A percentile compares a stretch with the other conserved stretches of the same genome.
phyloP scores from a whole-genome alignment of 257 asterid species.

The Phtheirospermum japonicum region DNA sequence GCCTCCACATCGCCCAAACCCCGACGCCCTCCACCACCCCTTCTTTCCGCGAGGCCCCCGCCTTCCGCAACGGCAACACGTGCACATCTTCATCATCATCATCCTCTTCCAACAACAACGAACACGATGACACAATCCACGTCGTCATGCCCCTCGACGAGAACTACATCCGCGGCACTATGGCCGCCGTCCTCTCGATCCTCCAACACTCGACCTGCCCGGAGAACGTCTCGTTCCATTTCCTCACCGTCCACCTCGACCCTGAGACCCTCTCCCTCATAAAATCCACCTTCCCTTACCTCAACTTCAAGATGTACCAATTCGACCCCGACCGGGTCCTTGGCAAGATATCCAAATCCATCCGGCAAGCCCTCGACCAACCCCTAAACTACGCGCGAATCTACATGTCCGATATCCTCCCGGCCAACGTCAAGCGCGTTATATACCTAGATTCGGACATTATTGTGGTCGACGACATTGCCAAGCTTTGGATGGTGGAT shows the following conservation, averaged over 20 bases:
- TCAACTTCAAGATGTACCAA: slow-evolving; percentile 50
- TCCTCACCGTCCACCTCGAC: slow-evolving; percentile 56
- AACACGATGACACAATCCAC: slow-evolving; percentile 37
- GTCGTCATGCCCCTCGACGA: slow-evolving; percentile 76
- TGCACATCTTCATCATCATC: slow-evolving; percentile 33
- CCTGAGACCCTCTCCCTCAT: slow-evolving; percentile 46
- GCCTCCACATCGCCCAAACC: slow-evolving; percentile 37
- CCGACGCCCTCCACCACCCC: slow-evolving; percentile 30
- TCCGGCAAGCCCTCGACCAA: slow-evolving; percentile 75
- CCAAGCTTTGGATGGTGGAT: slow-evolving; percentile 66
- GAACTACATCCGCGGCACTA: slow-evolving; percentile 75
- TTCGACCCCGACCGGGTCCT: slow-evolving; percentile 61
- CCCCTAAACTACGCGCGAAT: slow-evolving; percentile 81
- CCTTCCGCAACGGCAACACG: slow-evolving; percentile 62
- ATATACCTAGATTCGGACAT: slow-evolving; percentile 73
- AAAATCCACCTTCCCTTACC: slow-evolving; percentile 76
- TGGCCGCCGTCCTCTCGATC: slow-evolving; percentile 75
- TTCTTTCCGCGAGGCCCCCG: slow-evolving; percentile 71
- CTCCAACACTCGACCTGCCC: slow-evolving; percentile 83
- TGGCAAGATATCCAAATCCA: slow-evolving; percentile 68
- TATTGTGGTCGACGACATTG: slow-evolving; percentile 73
- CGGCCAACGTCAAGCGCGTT: slow-evolving; percentile 46
- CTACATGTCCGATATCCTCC: slow-evolving; percentile 66
- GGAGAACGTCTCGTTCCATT: slow-evolving; percentile 66
- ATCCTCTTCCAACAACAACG: no score